Evolutionary conservation across 495 filamentous ascomycete genomes (phyloP), one percentile per base, ranked within the genome.

Genomic region (Penicillium canescens): DNA sequence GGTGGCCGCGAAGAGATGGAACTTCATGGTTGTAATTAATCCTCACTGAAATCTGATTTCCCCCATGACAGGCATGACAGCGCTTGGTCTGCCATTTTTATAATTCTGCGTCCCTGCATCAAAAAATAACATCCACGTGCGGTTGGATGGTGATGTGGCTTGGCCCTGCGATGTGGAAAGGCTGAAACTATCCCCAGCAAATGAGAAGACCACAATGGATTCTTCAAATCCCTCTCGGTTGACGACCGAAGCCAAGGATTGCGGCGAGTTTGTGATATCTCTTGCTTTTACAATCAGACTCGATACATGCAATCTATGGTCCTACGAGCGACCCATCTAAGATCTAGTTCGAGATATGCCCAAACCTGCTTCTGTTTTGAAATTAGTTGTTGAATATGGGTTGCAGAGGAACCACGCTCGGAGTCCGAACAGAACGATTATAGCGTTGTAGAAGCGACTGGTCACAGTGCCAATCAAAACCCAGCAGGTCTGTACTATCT

Each of bases 1-100:
- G 36, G 40, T 33, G 14, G 43, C 41, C 6, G 54, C 12, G 11
- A 59, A 18, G 1, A 40, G 16, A 13, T 14, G 44, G n/a, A 53
- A 14, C 33, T 56, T 62, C 62, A 62, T 65, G 11, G 18, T 48
- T 4, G 6, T 2, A 13, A 23, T 4, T 36, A 38, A 6, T 2
- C 16, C 24, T 13, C 0, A 18, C n/a, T 37, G 1, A 20, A 10
- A 42, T 24, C 18, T 18, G 18, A 18, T 18, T 18, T 18, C 18
- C 18, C 18, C 18, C 18, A 42, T 24, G 40, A 24, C 7, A 31
- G 28, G 28, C 28, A 12, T 20, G 10, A 12, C 21, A 42, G 39
- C 4, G 48, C 38, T 13, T 24, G 48, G 11, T 23, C 4, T 1
- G 28, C 9, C 9, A 7, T 31, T 5, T 31, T 31, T 31, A 31